Base-by-base conservation (phyloP, 2,329 filamentous ascomycete genomes). In the Alternaria longipes region DNA sequence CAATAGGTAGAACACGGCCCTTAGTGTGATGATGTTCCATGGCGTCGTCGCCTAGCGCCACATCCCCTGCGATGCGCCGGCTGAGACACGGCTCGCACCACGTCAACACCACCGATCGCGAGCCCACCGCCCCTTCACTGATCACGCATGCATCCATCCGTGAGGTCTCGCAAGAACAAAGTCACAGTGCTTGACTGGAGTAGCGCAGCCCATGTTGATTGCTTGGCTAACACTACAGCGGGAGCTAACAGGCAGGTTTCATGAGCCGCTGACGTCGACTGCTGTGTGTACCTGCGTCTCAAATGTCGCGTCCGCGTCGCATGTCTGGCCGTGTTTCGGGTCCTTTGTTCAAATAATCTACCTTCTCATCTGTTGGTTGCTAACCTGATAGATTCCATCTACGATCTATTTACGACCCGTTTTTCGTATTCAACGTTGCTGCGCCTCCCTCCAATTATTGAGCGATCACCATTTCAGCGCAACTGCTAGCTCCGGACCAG, bases 241-340 rank as follows among this genome's bases (percentile, higher is more conserved):
- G 59, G 40, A 52, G 55, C 50, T 61, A 63, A 69, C 53, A n/a
- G 42, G 22, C 42, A 55, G 56, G 62, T 60, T 63, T 62, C 54
- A 45, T 30, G 58, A 65, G 65, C 64, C 71, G 66, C 69, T 74
- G 72, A 74, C 71, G 72, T 74, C 61, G 66, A 14, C 11, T 14
- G 14, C 45, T 60, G 63, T 41, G 55, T 64, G 66, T 66, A 62
- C 63, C 64, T 70, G 69, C 67, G 59, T 65, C 62, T 60, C 50
- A 58, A 26, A 50, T 34, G 32, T 34, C 14, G 32, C 32, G 34
- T 14, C 12, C 51, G 40, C 59, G 61, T 64, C 53, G 61, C 61
- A 66, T 28, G 18, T 57, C 18, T 47, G 52, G 44, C 49, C 47
- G 51, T 61, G 65, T 67, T 65, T 68, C 40, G 64, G 54, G 2